phyloP scores from a whole-genome alignment of 352 stramenopile genomes.

The Nothophytophthora sp. region DNA sequence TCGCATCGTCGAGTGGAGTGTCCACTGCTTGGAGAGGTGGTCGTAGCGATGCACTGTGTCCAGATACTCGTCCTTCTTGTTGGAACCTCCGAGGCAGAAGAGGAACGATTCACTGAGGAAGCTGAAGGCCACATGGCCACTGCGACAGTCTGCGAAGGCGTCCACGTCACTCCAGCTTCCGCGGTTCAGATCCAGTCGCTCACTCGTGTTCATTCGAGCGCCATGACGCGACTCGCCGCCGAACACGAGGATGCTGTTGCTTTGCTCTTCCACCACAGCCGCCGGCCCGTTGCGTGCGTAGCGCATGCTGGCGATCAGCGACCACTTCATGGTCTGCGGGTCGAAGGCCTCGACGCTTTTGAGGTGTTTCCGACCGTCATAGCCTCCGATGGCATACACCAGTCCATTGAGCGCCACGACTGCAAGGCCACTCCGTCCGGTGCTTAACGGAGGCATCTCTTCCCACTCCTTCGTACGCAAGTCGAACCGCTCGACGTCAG shows the following conservation, averaged over 20 bases:
- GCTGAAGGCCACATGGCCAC: conserved; percentile 60
- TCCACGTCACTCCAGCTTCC: conserved; percentile 52
- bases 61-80: conserved; percentile 78
- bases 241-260: conserved; percentile 62
- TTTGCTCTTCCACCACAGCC: conserved; percentile 42
- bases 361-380: conserved; percentile 65
- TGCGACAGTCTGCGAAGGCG: conserved; percentile 61
- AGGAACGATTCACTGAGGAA: conserved; percentile 68
- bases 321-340: conserved; percentile 48
- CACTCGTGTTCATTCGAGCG: conserved; percentile 63
- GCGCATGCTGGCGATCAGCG: conserved; percentile 44
- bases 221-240: conserved; percentile 70
- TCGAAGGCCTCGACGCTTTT: conserved; percentile 72
- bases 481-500: conserved; percentile 58
- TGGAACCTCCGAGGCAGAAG: conserved; percentile 73
- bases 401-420: conserved; percentile 44
- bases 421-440: conserved; percentile 59
- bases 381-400: conserved; percentile 71
- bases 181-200: conserved; percentile 44
- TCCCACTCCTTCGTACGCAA: conserved; percentile 51
- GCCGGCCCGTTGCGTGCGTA: conserved; percentile 64
- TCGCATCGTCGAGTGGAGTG: conserved; percentile 56
- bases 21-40: conserved; percentile 62
- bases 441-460: conserved; percentile 43
- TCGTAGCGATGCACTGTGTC: conserved; percentile 72